Percentiles rank a stretch among this genome's conserved stretches.
These are phyloP conservation scores for Phytophthora palmivora DNA, from an alignment of 352 stramenopile genomes.

Conservation along the genomic window DNA sequence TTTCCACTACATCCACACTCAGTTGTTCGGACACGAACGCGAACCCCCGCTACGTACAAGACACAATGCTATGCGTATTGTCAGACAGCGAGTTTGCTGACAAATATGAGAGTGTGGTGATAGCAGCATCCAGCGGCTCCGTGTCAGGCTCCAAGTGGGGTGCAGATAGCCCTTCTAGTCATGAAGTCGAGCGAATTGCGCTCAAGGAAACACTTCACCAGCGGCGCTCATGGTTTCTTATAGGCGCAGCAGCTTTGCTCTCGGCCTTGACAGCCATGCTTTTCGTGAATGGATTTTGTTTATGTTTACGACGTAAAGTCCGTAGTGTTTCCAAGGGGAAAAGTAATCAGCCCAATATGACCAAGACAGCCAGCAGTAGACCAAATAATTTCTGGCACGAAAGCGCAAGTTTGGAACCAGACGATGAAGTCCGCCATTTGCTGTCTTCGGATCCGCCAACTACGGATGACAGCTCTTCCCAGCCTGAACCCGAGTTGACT, in stretches of 20 bases:
- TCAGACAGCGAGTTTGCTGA: constrained; percentile 43
- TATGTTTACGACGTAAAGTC: constrained; percentile 28
- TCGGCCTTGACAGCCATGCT: constrained; percentile 22
- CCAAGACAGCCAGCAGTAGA: constrained; percentile 21
- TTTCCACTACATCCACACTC: constrained; percentile 47
- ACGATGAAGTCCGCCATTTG: constrained; percentile 31
- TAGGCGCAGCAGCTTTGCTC: constrained; percentile 33
- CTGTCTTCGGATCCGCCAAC: constrained; percentile 25
- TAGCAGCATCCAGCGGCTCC: constrained; percentile 27
- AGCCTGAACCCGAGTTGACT: constrained; percentile 21
- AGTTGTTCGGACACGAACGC: constrained; percentile 51
- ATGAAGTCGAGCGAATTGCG: constrained; percentile 22
- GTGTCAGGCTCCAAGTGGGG: constrained; percentile 27
- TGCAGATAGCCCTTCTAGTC: constrained; percentile 13
- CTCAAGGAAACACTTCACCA: constrained; percentile 45
- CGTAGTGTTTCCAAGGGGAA: constrained; percentile 11
- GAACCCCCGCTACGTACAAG: constrained; percentile 41
- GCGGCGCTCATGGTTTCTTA: constrained; percentile 44
- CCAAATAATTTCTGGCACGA: constrained; percentile 33
- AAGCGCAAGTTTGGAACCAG: constrained; percentile 15
- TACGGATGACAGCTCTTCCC: constrained; percentile 15
- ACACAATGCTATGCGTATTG: constrained; percentile 59
- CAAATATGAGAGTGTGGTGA: constrained; percentile 47
- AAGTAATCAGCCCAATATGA: neutral
- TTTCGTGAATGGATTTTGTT: constrained; percentile 31